Conservation (phyloP, 2,329 filamentous ascomycete genomes). For the Cytospora piceae region DNA sequence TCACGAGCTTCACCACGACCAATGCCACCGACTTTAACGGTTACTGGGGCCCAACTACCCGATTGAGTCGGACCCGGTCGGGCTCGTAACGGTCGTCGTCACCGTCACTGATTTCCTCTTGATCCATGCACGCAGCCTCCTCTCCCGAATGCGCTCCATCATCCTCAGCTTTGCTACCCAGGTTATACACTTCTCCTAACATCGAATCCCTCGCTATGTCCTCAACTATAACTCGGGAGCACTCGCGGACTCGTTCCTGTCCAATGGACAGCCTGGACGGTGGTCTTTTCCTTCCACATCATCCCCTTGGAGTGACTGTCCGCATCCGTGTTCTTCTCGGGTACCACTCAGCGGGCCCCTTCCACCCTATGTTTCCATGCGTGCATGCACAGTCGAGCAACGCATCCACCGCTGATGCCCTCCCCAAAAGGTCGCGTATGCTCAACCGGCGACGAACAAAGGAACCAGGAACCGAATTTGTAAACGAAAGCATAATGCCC, state of each 20-base stretch:
- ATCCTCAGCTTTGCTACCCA: slow-evolving; percentile 12
- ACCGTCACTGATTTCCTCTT: not conserved
- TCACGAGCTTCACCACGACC: slow-evolving; percentile 10
- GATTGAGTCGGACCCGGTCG: not conserved
- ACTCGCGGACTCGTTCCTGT: not conserved
- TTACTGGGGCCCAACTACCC: not conserved
- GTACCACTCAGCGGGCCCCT: not conserved
- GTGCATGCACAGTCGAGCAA: not conserved
- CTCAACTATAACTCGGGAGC: not conserved
- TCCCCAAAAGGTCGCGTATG: not conserved
- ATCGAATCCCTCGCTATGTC: not conserved
- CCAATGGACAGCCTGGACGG: not conserved
- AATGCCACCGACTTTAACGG: not conserved
- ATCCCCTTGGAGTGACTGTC: not conserved
- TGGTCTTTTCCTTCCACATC: not conserved
- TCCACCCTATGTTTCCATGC: not conserved
- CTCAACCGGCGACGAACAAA: not conserved
- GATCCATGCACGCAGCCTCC: slow-evolving; percentile 8
- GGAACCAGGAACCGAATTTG: not conserved
- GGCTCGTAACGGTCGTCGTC: not conserved
- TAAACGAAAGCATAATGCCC: not conserved
- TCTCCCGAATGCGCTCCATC: slow-evolving; percentile 6
- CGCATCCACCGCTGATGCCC: not conserved
- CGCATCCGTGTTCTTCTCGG: not conserved
- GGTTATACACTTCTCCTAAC: not conserved